These are phyloP conservation scores for Penicillium simplicissimum DNA, from an alignment of 495 filamentous ascomycete genomes.

Conservation along the genomic window DNA sequence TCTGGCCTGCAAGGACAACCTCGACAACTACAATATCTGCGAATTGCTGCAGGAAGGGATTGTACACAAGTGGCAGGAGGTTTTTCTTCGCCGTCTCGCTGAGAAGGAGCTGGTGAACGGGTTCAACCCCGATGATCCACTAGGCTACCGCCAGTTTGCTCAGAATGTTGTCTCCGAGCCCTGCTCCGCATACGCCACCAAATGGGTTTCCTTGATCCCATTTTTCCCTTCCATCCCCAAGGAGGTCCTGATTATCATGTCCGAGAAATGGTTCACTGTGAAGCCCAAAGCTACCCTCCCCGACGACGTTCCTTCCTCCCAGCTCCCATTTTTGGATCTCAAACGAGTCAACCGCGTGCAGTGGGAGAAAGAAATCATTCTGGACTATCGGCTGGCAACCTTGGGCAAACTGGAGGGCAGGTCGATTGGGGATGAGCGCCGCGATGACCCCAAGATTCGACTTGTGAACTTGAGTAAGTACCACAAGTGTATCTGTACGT, in stretches of 20 bases:
- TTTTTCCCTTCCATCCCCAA: conserved; percentile 29
- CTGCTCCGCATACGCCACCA: conserved; percentile 25
- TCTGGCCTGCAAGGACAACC: conserved; percentile 33
- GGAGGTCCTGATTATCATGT: conserved; percentile 31
- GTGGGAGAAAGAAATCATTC: conserved; percentile 31
- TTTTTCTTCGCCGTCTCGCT: conserved; percentile 25
- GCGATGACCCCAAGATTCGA: conserved; percentile 20
- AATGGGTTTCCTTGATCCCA: conserved; percentile 33
- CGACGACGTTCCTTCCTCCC: conserved; percentile 15
- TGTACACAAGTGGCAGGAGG: conserved; percentile 30
- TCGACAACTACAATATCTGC: conserved; percentile 34
- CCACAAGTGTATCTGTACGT: conserved; percentile 39
- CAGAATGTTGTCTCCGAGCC: conserved; percentile 21
- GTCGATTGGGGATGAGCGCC: conserved; percentile 37
- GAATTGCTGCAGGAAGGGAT: conserved; percentile 22
- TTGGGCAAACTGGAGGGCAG: conserved; percentile 36
- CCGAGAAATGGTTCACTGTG: conserved; percentile 39
- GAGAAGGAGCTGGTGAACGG: conserved; percentile 6
- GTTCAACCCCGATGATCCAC: conserved; percentile 25
- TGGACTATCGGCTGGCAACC: conserved; percentile 33
- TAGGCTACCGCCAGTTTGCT: conserved; percentile 37
- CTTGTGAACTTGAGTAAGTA: conserved; percentile 30
- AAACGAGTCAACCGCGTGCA: conserved; percentile 9
- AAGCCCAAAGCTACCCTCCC: conserved; percentile 17
- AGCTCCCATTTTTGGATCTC: conserved; percentile 33